Conservation (phyloP, 768 basidiomycete genomes). For the Megacollybia marginata region DNA sequence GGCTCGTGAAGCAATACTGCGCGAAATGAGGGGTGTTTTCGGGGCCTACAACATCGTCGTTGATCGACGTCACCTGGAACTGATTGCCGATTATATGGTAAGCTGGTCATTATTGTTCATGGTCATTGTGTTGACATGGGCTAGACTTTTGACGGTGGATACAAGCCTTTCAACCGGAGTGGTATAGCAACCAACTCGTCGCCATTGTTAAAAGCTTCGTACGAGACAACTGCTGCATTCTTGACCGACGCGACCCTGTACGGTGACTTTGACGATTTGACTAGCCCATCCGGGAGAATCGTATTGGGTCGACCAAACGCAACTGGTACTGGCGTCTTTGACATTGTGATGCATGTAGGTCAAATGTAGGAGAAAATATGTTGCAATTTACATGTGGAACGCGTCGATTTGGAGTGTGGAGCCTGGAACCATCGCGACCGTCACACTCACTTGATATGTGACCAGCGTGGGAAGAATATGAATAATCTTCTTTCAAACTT, state of each 20-base stretch:
- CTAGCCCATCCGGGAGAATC: conserved; percentile 85
- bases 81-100: conserved; percentile 99
- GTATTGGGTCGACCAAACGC: conserved; percentile 81
- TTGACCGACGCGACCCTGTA: conserved; percentile 89
- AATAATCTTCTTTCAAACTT: background rate
- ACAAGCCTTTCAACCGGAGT: conserved; percentile 96
- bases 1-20: conserved; percentile 84
- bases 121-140: background rate
- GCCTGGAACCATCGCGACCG: no score
- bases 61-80: conserved; percentile 85
- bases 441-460: no score
- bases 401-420: no score
- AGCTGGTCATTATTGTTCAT: conserved; percentile 17
- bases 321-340: conserved; percentile 96
- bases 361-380: background rate
- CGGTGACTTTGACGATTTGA: conserved; percentile 92
- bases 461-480: no score
- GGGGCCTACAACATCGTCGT: conserved; percentile 94
- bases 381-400: no score
- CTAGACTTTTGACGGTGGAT: conserved; percentile 95
- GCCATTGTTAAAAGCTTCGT: conserved; percentile 95
- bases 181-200: conserved; percentile 91
- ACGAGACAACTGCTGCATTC: conserved; percentile 92
- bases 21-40: conserved; percentile 89
- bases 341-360: conserved; percentile 59